phyloP scores from a whole-genome alignment of 495 filamentous ascomycete genomes.

The Lasiosphaeris hirsuta region DNA sequence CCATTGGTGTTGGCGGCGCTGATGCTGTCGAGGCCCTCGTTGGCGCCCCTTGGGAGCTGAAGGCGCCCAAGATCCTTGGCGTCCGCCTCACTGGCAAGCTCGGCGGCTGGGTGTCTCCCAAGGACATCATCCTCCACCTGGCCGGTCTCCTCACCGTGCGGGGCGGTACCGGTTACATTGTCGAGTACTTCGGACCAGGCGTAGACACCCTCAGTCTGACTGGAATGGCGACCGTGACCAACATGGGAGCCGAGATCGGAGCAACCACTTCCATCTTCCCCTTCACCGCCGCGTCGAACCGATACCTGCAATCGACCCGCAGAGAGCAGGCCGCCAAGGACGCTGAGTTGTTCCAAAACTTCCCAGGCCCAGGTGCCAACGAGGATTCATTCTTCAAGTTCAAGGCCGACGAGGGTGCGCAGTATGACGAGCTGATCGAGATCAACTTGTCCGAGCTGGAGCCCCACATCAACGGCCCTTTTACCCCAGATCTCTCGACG shows the following conservation, averaged over 20 bases:
- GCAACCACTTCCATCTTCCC: conserved; percentile 93
- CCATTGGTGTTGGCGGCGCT: conserved; percentile 95
- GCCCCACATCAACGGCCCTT: conserved; percentile 96
- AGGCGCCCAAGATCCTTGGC: conserved; percentile 85
- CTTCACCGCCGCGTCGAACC: conserved; percentile 44
- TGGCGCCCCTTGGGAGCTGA: conserved; percentile 94
- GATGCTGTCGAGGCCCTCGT: conserved; percentile 97
- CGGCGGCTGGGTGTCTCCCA: conserved; percentile 86
- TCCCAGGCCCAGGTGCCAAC: conserved; percentile 32
- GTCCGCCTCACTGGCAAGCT: conserved; percentile 81
- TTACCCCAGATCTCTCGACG: conserved; percentile 91
- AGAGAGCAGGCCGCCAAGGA: conserved; percentile 66
- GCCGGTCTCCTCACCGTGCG: conserved; percentile 89
- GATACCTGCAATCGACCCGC: conserved; percentile 81
- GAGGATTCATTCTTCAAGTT: conserved; percentile 47
- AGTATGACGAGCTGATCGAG: conserved; percentile 88
- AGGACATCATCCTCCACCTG: conserved; percentile 89
- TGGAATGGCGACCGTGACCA: conserved; percentile 88
- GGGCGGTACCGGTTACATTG: conserved; percentile 89
- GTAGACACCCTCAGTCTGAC: conserved; percentile 86
- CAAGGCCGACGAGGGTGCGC: conserved; percentile 69
- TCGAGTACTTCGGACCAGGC: conserved; percentile 88
- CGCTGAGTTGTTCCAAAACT: conserved; percentile 51
- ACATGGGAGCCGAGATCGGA: conserved; percentile 88
- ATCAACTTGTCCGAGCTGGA: conserved; percentile 88